Percentiles rank a stretch among this genome's conserved stretches.
Conservation (phyloP, 805 yeast genomes). For the Candida berthetii region DNA sequence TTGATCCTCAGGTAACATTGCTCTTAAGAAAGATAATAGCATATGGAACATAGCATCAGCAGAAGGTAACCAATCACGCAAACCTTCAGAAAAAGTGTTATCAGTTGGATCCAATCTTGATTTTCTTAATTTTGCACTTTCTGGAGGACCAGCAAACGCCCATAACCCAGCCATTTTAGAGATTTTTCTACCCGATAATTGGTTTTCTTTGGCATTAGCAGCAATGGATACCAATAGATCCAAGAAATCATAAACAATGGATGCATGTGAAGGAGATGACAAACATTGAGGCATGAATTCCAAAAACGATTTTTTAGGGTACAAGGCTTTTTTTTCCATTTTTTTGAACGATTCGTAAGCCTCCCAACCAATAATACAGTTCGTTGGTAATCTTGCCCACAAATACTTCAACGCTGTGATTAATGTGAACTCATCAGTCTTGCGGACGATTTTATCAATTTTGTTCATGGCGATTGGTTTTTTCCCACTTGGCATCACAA, state of each 20-base stretch:
- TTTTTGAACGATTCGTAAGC: slow-evolving; percentile 66
- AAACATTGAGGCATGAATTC: slow-evolving; percentile 82
- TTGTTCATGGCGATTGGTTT: slow-evolving; percentile 36
- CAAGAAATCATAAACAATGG: slow-evolving; percentile 82
- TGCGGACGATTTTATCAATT: slow-evolving; percentile 36
- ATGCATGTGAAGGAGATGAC: slow-evolving; percentile 80
- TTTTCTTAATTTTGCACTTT: slow-evolving; percentile 13
- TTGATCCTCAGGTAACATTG: slow-evolving; percentile 66
- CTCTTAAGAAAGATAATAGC: slow-evolving; percentile 66
- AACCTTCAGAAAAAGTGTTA: slow-evolving; percentile 57
- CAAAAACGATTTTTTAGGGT: slow-evolving; percentile 67
- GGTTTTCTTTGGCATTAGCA: slow-evolving; percentile 71
- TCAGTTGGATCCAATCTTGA: slow-evolving; percentile 17
- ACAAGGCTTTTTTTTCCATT: slow-evolving; percentile 58
- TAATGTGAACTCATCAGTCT: slow-evolving; percentile 63
- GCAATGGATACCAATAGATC: slow-evolving; percentile 75
- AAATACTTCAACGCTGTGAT: slow-evolving; percentile 73
- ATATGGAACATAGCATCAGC: slow-evolving; percentile 85
- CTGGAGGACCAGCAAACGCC: slow-evolving; percentile 61
- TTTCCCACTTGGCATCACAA: slow-evolving; percentile 54
- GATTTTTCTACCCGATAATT: slow-evolving; percentile 73
- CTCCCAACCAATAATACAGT: slow-evolving; percentile 82
- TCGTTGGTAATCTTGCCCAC: slow-evolving; percentile 81
- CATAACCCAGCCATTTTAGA: slow-evolving; percentile 80
- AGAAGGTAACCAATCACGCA: slow-evolving; percentile 72